phyloP scores from a whole-genome alignment of 2,329 filamentous ascomycete genomes.

The Nigrospora sphaerica region DNA sequence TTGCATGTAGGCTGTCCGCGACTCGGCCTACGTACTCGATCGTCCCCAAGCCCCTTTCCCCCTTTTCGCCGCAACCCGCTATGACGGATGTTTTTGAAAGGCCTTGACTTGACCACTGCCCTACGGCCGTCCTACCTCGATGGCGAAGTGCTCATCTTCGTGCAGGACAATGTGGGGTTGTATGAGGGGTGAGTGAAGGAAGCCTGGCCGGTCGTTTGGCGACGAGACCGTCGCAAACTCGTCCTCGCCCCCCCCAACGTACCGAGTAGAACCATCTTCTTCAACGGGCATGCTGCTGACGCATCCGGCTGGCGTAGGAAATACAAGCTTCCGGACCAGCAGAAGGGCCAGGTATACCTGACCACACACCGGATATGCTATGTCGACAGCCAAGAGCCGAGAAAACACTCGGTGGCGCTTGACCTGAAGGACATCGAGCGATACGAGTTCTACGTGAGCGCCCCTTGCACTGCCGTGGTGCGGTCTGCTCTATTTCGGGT shows the following conservation, averaged over 20 bases:
- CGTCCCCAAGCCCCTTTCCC: background rate
- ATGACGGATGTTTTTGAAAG: slow-evolving; percentile 94
- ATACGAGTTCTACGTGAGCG: slow-evolving; percentile 74
- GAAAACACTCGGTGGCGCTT: slow-evolving; percentile 76
- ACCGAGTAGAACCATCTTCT: too few relatives aligned
- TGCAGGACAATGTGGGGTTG: slow-evolving; percentile 93
- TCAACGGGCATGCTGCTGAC: too few relatives aligned
- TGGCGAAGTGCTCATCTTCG: slow-evolving; percentile 91
- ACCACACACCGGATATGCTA: slow-evolving; percentile 96
- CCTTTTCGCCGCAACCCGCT: slow-evolving; percentile 18
- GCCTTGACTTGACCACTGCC: slow-evolving; percentile 91
- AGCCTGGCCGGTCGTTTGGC: too few relatives aligned
- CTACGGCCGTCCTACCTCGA: slow-evolving; percentile 85
- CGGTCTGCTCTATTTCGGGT: background rate
- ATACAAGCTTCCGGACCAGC: slow-evolving; percentile 88
- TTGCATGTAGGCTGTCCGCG: too few relatives aligned
- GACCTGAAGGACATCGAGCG: slow-evolving; percentile 88
- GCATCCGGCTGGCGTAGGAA: slow-evolving; percentile 50
- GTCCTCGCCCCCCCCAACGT: too few relatives aligned
- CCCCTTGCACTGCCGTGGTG: background rate
- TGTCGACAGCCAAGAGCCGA: slow-evolving; percentile 79
- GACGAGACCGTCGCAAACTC: too few relatives aligned
- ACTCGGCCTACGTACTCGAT: too few relatives aligned
- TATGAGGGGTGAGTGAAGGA: slow-evolving; percentile 77
- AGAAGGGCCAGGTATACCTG: slow-evolving; percentile 93